These are phyloP conservation scores for Pythium rishiriense DNA, from an alignment of 352 stramenopile genomes.

Conservation along the genomic window DNA sequence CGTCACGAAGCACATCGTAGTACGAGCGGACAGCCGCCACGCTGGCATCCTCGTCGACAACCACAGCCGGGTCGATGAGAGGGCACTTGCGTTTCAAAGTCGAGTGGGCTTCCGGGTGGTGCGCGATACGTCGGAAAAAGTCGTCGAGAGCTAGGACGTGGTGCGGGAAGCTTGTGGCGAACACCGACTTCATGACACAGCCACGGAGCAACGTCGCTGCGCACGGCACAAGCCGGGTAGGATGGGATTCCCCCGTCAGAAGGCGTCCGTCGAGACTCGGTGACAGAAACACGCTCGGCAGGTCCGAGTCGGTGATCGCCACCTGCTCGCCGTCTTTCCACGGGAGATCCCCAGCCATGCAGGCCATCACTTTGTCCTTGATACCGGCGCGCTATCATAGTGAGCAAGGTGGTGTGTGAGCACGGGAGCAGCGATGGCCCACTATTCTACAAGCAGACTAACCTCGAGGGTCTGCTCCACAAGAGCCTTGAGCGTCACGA, in stretches of 20 bases:
- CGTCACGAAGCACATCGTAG: constrained; percentile 59
- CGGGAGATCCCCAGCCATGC: constrained; percentile 56
- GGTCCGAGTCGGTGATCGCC: constrained; percentile 37
- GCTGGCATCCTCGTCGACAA: constrained; percentile 25
- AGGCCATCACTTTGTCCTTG: constrained; percentile 77
- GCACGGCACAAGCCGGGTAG: constrained; percentile 53
- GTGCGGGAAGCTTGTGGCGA: constrained; percentile 54
- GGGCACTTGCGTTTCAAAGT: constrained; percentile 54
- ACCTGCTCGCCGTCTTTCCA: constrained; percentile 30
- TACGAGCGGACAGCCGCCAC: constrained; percentile 35
- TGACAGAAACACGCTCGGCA: constrained; percentile 58
- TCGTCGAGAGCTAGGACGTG: constrained; percentile 51
- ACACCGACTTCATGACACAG: constrained; percentile 52
- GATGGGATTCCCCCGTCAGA: constrained; percentile 41
- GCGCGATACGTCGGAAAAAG: constrained; percentile 47
- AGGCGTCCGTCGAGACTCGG: constrained; percentile 57
- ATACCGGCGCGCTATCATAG: constrained; percentile 44
- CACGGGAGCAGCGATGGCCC: no score
- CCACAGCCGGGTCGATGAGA: constrained; percentile 32
- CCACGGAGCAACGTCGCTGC: constrained; percentile 56
- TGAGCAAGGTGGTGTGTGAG: no score
- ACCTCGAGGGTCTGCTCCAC: constrained; percentile 65
- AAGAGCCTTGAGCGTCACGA: constrained; percentile 48
- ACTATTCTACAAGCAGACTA: no score
- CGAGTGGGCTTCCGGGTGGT: constrained; percentile 35